These are phyloP conservation scores for Oryza longistaminata DNA, from an alignment of 176 grass and related monocot species.

Conservation along the genomic window DNA sequence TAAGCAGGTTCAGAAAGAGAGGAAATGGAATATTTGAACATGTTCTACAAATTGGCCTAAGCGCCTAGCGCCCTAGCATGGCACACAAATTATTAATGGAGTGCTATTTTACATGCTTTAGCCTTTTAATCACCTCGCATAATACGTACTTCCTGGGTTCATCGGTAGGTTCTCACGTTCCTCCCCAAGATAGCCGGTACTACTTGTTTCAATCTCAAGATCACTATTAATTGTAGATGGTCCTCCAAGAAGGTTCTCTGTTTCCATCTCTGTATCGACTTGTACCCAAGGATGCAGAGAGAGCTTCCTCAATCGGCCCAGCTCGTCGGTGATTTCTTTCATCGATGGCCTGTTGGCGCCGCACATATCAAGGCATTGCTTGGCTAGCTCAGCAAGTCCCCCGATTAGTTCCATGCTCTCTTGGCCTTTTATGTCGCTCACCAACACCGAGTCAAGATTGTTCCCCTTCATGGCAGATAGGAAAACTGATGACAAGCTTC, in stretches of 20 bases:
- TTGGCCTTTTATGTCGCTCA: constrained; percentile 24
- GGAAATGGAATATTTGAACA: too few species aligned
- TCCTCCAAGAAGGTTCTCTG: not conserved
- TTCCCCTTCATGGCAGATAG: constrained; percentile 29
- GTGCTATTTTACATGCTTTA: too few species aligned
- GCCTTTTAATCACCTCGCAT: constrained; percentile 11
- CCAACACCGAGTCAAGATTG: constrained; percentile 20
- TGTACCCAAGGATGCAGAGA: constrained; percentile 30
- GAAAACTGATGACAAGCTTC: constrained; percentile 21
- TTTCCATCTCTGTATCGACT: not conserved
- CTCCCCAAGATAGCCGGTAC: not conserved
- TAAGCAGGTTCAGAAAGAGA: too few species aligned
- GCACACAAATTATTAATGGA: too few species aligned
- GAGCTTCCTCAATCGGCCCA: constrained; percentile 28
- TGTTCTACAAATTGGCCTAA: too few species aligned
- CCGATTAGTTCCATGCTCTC: constrained; percentile 16
- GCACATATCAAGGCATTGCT: constrained; percentile 41
- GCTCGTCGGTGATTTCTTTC: constrained; percentile 38
- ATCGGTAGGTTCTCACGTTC: constrained; percentile 22
- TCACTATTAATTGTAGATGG: not conserved
- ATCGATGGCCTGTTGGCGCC: constrained; percentile 30
- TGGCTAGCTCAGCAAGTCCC: constrained; percentile 34
- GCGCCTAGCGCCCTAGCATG: too few species aligned
- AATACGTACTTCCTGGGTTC: constrained; percentile 42
- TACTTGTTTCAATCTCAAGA: constrained; percentile 4